Evolutionary conservation across 2,329 filamentous ascomycete species (phyloP).

Genomic region (Arthroderma sp.): DNA sequence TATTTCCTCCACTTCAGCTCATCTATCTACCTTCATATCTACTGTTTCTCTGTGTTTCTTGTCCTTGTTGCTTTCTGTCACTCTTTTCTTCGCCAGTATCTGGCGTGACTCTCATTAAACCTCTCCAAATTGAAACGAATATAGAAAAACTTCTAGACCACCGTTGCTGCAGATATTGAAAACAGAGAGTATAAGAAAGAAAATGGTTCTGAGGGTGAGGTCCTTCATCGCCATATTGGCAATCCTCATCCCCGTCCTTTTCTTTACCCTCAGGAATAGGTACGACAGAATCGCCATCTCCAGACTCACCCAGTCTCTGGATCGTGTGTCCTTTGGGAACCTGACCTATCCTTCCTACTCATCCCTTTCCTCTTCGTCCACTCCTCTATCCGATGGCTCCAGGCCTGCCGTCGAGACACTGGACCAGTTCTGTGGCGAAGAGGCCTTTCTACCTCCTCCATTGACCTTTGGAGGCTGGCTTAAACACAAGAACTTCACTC

Average conservation of each 20-base stretch:
- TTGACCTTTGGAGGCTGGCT: slow-evolving; percentile 30
- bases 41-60: too few species aligned
- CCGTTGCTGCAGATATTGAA: too few species aligned
- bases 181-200: too few species aligned
- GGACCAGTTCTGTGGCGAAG: slow-evolving; percentile 20
- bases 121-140: too few species aligned
- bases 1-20: too few species aligned
- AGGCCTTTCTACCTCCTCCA: slow-evolving; percentile 19
- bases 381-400: not conserved
- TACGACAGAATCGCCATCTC: slow-evolving; percentile 26
- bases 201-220: slow-evolving; percentile 8
- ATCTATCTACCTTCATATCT: too few species aligned
- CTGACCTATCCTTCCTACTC: not conserved
- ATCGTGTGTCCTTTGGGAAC: slow-evolving; percentile 14
- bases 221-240: slow-evolving; percentile 25
- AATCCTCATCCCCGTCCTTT: slow-evolving; percentile 25
- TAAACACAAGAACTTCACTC: slow-evolving; percentile 31
- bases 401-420: slow-evolving; percentile 11
- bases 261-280: slow-evolving; percentile 29
- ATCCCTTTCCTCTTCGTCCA: too few species aligned
- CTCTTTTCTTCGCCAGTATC: too few species aligned
- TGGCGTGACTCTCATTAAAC: too few species aligned
- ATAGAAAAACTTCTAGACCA: too few species aligned
- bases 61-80: too few species aligned
- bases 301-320: slow-evolving; percentile 25